Evolutionary conservation across 306 rosid genomes (phyloP), one percentile per base, ranked within the genome.

Genomic region (Abrus pulchellus): DNA sequence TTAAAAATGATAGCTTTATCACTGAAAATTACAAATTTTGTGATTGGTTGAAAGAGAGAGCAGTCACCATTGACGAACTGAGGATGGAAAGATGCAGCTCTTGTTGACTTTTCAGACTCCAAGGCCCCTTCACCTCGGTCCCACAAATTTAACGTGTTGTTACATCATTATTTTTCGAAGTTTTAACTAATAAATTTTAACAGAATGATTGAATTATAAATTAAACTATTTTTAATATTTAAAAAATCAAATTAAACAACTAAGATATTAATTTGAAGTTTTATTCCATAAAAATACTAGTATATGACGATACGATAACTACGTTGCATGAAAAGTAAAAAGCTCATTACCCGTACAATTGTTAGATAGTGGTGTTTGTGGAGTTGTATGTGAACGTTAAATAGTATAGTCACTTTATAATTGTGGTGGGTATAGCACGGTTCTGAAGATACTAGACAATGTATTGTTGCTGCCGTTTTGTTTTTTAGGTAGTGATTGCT

Each of bases 1-100:
- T 44, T 74, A 68, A 68, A 40, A 75, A 69, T 7, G 40, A 34
- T 28, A 52, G 12, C 14, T 75, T 57, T 30, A n/a, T 40, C 11
- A 62, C 45, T 49, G 33, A 54, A 83, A 40, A 38, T 36, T 74
- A 9, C 33, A 43, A 59, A 80, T 14, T 48, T 12, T 78, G 59
- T 45, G 85, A 87, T 87, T 81, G 87, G 90, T n/a, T 87, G 60
- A 27, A 5, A 60, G 63, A 77, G 45, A 73, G 77, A 77, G 86
- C 76, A 87, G 87, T 77, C 86, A 49, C 84, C 80, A 55, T 77
- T 68, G 86, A 83, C 83, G 68, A 80, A 47, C 48, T 11, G 53
- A 27, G 49, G 65, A 74, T 52, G 0, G 52, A 52, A 38, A 63
- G 33, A 14, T 28, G 44, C 43, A 81, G 77, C 84, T 76, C 27